Evolutionary conservation across 116 monocot species (phyloP).

Genomic region (Posidonia oceanica): DNA sequence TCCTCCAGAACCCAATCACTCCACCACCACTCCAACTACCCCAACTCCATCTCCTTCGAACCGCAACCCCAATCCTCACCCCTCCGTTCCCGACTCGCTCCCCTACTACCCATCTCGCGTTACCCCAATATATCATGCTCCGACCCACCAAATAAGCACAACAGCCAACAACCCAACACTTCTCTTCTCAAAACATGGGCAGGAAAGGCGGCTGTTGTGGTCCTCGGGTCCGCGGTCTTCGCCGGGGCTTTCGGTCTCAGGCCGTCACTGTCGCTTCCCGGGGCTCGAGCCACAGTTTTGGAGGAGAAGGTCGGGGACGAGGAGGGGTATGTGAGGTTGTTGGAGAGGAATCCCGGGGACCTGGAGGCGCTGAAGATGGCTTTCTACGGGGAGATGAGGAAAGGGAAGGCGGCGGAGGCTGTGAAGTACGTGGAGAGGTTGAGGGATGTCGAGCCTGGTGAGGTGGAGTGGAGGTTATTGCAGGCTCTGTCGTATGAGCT

Average conservation of each 20-base stretch:
- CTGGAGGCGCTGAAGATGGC: slow-evolving; percentile 56
- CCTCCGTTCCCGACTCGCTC: not conserved
- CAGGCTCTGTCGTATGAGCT: slow-evolving; percentile 63
- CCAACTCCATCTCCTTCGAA: not conserved
- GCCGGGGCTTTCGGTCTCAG: slow-evolving; percentile 19
- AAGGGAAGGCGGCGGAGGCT: slow-evolving; percentile 41
- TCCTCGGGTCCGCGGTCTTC: slow-evolving; percentile 39
- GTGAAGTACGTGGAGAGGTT: slow-evolving; percentile 47
- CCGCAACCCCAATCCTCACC: too few species aligned
- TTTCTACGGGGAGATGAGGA: slow-evolving; percentile 62
- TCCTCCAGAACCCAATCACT: not conserved
- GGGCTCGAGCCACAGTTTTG: slow-evolving; percentile 10
- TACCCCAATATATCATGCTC: not conserved
- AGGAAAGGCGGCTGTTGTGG: not conserved
- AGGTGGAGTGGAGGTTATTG: slow-evolving; percentile 78
- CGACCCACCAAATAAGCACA: not conserved
- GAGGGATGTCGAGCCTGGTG: slow-evolving; percentile 56
- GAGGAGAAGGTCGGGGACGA: slow-evolving; percentile 19
- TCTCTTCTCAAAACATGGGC: not conserved
- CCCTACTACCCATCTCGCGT: not conserved
- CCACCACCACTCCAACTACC: not conserved
- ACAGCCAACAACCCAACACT: too few species aligned
- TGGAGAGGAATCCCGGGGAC: slow-evolving; percentile 53
- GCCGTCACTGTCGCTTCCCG: slow-evolving; percentile 23
- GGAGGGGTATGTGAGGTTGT: slow-evolving; percentile 30